These are phyloP conservation scores for Pichia nakasei DNA, from an alignment of 805 yeast genomes.

Conservation along the genomic window DNA sequence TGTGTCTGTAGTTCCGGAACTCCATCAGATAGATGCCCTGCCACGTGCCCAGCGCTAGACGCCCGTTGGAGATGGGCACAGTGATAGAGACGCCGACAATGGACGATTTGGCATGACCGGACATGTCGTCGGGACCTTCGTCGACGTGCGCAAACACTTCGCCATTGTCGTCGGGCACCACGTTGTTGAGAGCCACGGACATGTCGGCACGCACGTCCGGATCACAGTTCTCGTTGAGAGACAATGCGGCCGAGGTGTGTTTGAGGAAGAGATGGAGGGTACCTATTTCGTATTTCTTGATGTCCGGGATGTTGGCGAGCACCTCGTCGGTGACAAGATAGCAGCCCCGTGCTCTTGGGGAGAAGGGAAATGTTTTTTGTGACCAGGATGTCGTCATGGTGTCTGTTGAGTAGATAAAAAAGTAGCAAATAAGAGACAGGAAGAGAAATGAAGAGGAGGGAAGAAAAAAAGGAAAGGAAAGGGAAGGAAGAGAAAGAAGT, in stretches of 20 bases:
- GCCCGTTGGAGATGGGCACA: slow-evolving; percentile 64
- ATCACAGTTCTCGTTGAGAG: slow-evolving; percentile 74
- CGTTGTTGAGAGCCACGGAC: slow-evolving; percentile 50
- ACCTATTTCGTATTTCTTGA: slow-evolving; percentile 54
- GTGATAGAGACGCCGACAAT: slow-evolving; percentile 54
- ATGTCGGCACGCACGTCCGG: slow-evolving; percentile 68
- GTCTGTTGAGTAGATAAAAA: no score
- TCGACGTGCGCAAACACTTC: slow-evolving; percentile 50
- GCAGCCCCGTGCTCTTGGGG: slow-evolving; percentile 56
- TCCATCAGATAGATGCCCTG: slow-evolving; percentile 76
- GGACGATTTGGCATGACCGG: slow-evolving; percentile 64
- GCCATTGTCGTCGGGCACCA: slow-evolving; percentile 58
- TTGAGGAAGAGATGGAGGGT: slow-evolving; percentile 58
- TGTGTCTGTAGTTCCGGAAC: slow-evolving; percentile 56
- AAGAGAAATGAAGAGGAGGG: background rate
- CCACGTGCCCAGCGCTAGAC: slow-evolving; percentile 72
- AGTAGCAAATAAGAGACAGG: no score
- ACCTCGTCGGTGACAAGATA: slow-evolving; percentile 68
- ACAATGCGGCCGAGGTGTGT: slow-evolving; percentile 73
- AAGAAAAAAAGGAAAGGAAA: no score
- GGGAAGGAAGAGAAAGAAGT: no score
- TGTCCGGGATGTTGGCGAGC: slow-evolving; percentile 44
- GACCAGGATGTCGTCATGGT: slow-evolving; percentile 37
- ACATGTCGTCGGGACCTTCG: slow-evolving; percentile 82
- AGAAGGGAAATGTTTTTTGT: slow-evolving; percentile 45